Base-by-base conservation (phyloP, 352 stramenopile genomes). In the Pythium periplocum region DNA sequence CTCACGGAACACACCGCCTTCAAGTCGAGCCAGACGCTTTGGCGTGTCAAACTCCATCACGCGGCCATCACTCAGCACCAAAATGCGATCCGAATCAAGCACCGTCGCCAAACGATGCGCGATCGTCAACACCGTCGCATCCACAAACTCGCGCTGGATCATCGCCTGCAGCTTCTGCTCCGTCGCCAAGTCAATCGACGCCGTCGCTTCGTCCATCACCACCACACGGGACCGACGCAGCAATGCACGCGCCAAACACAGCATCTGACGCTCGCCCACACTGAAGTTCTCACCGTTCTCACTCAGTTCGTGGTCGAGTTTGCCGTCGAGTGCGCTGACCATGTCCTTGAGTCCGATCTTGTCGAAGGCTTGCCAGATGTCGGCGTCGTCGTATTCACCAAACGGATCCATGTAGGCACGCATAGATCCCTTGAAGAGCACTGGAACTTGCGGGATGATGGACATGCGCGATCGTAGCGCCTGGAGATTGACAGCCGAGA, bases 231-330 rank as follows among this genome's bases (percentile, higher is more conserved):
- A 26, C 17, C 17, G 17, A 26, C 17, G 17, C 4, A 98, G 59
- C 50, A 98, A 62, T 7, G 93, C 93, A 42, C 95, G 66, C 31
- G 83, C 95, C 45, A 98, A 68, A 54, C 89, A 97, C 7, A 98
- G 55, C 32, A 61, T 26, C 69, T 98, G 93, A 4, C 93, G 66
- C 66, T 98, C 86, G 4, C 96, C 96, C 35, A 96, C 83, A 55
- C 61, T 87, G 35, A 96, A 96, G 66, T 98, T 98, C n/a, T 57
- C 66, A 31, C 96, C 96, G 30, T 86, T 87, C 53, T 98, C 90
- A 26, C 46, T 60, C 34, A 70, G 40, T 49, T 66, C 53, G 17
- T 26, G 47, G 1, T 52, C 11, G 9, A 70, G 46, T 45, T 55
- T 53, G 8, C 50, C 50, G 31, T 64, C 50, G 3, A 64, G 35